Base-by-base conservation (phyloP, 2,329 filamentous ascomycete genomes). In the Rutstroemia sp. region DNA sequence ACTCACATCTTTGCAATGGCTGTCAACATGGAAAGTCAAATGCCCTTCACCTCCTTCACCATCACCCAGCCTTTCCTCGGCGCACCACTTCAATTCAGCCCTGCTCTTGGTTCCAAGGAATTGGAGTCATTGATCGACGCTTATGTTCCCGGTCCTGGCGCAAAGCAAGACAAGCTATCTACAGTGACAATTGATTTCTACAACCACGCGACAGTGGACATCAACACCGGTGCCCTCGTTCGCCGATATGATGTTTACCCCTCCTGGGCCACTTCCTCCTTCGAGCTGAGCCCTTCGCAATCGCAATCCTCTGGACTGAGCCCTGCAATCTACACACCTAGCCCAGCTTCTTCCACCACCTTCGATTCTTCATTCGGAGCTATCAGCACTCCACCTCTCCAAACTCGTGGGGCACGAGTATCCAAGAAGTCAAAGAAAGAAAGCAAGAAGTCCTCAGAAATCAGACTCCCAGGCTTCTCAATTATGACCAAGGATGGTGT, bases 401-500 rank as follows among this genome's bases (percentile, higher is more conserved):
- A 58, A 34, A 58, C 53, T 10, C 51, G 37, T 10, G 44, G 37
- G 25, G 60, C 55, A 21, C 57, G 65, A 57, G 64, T 64, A 12
- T 44, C 61, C 30, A 68, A 68, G 60, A 65, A 62, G 57, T 17
- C 61, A 3, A 66, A 64, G 60, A 68, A 66, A 55, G 63, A 64
- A 10, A 58, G 55, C 50, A 65, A 64, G 59, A 65, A 65, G 51
- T 51, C 60, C 6, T 56, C 61, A 4, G 64, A 67, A 51, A 38
- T 59, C 5, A 56, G 63, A 61, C 69, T 84, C 19, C 81, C 81
- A 7, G 82, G 83, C 52, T 85, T 86, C 80, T 83, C 82, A 67
- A 86, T 86, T 60, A 76, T 86, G 73, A 86, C 82, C 57, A 79
- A 76, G 67, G 81, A 83, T 60, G 83, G 83, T 48, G 71, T 73